Evolutionary conservation across 768 basidiomycete species (phyloP).

Genomic region (Amanita pallidorosea): DNA sequence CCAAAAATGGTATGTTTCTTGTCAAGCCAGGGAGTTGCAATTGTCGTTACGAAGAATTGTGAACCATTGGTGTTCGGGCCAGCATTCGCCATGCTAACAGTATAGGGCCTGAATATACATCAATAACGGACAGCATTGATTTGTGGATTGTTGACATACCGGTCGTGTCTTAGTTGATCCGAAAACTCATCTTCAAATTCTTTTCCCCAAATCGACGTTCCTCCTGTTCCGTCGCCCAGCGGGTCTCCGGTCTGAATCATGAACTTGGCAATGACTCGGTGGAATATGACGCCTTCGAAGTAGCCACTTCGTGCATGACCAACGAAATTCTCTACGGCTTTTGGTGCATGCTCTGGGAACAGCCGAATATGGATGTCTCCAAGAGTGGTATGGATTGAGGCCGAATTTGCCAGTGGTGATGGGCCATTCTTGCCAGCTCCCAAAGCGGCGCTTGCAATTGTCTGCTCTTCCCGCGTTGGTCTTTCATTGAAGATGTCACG

Average conservation of each 20-base stretch:
- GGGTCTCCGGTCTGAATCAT: slow-evolving; percentile 98
- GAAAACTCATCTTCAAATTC: slow-evolving; percentile 94
- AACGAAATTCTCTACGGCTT: slow-evolving; percentile 96
- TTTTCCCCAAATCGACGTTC: slow-evolving; percentile 79
- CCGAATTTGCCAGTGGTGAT: slow-evolving; percentile 64
- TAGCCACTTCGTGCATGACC: slow-evolving; percentile 83
- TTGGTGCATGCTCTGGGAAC: slow-evolving; percentile 89
- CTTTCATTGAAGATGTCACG: slow-evolving; percentile 98
- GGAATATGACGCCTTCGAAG: slow-evolving; percentile 91
- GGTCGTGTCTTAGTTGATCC: slow-evolving; percentile 81
- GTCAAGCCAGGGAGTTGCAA: slow-evolving; percentile 88
- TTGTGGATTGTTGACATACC: slow-evolving; percentile 34
- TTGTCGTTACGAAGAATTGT: slow-evolving; percentile 98
- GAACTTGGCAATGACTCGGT: slow-evolving; percentile 96
- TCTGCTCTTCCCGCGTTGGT: slow-evolving; percentile 93
- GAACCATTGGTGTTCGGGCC: slow-evolving; percentile 88
- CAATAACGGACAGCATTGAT: slow-evolving; percentile 3
- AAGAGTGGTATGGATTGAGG: slow-evolving; percentile 89
- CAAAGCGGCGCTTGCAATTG: slow-evolving; percentile 57
- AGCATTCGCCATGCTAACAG: slow-evolving; percentile 91
- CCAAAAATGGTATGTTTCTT: slow-evolving; percentile 92
- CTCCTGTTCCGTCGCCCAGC: slow-evolving; percentile 89
- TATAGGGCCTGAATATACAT: slow-evolving; percentile 62
- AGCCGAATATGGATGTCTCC: slow-evolving; percentile 87
- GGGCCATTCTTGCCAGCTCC: slow-evolving; percentile 39